Evolutionary conservation across 768 basidiomycete species (phyloP), one percentile per base, ranked within the genome.

Genomic region (Serpula lacrymans): DNA sequence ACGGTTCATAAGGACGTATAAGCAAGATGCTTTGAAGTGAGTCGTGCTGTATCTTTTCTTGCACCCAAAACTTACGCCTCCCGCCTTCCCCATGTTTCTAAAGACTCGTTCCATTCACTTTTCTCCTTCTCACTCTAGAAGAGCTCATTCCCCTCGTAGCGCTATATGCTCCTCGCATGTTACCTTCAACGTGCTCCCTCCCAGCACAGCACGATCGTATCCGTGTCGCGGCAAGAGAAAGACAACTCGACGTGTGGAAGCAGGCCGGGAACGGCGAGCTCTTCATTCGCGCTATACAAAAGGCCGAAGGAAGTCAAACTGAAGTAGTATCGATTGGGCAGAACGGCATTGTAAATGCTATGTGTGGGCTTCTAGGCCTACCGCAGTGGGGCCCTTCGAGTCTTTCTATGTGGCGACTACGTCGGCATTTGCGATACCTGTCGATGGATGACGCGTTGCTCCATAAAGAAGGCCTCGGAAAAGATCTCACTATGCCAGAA

Each of bases 141-240:
- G 90, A 93, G 60, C 57, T 85, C 24, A 77, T 93, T 41, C 90
- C 90, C 11, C 71, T 93, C 46, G 77, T 91, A 46, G 88, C 88
- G 20, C 77, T 93, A 45, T 92, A 88, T 53, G 81, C 78, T n/a
- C 90, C 90, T 2, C 78, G 75, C 55, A 74, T 89, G 67, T 77
- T 93, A 20, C 90, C 90, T 1, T 91, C 88, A 3, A 92, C 90
- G 0, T 91, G 88, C 55, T 72, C 92, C 40, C 74, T 93, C 5
- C 86, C 90, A 2, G 81, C 84, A 10, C 90, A 93, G 64, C 78
- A 69, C 55, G 58, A 83, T 67, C 65, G 91, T 65, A 69, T 84
- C 64, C 55, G 69, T 58, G 47, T 71, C 58, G 70, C 79, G 65
- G 59, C 71, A 53, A 50, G 72, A 62, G 54, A 77, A 26, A 60